Evolutionary conservation across 192 early-diverging fungal genomes (phyloP), one percentile per base, ranked within the genome.

Genomic region (Spizellomyces sp.): DNA sequence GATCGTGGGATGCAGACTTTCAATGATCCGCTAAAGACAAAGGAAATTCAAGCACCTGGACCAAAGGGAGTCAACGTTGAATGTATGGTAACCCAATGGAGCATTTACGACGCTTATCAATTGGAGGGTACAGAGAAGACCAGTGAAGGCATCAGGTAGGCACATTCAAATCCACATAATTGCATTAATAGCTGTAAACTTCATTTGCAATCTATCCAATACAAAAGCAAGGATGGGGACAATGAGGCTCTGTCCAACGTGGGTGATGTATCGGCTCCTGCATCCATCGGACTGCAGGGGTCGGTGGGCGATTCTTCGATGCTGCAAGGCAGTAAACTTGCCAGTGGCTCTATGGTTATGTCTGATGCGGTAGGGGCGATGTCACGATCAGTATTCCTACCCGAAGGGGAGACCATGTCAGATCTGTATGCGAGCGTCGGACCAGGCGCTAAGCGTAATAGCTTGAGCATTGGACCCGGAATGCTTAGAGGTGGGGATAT

Each of bases 1-100:
- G 75, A 84, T 9, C 54, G 75, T 8, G 75, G 75, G 7, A 84
- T 80, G 76, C 87, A 88, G 65, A 88, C 87, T n/a, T 72, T 84
- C 71, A 78, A 79, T 59, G 48, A 75, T 6, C 71, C 81, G 9
- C 48, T 64, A 27, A 88, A 88, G 55, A 76, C 50, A 45, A 86
- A 87, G 68, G 87, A 88, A 8, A 80, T 88, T 21, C 87, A 88
- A 68, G 83, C 80, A 9, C 62, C 71, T 27, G 77, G 70, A 4
- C 68, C 74, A 21, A 80, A 80, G 56, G 41, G 47, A 59, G 75
- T 66, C 2, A 66, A 80, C 59, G 74, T 79, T 8, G 85, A 86
- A 64, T 70, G 67, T 41, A 77, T 75, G 65, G 76, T 71, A 10
- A 83, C 69, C 9, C 76, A 76, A 41, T 86, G 85, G 85, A 67